Conservation (phyloP, 306 rosid species). For the Trichosanthes truncata region DNA sequence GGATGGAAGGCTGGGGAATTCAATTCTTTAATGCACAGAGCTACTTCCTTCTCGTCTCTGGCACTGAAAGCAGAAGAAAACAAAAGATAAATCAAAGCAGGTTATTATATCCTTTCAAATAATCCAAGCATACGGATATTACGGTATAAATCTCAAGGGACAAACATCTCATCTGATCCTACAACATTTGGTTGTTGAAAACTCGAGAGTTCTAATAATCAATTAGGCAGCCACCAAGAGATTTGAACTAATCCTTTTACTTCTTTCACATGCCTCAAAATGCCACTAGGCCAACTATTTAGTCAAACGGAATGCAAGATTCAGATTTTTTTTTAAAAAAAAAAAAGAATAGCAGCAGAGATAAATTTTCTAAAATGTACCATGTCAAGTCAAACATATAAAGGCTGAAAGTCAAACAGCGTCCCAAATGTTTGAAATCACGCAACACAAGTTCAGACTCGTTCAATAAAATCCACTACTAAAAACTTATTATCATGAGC, state of each 20-base stretch:
- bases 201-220: neutral
- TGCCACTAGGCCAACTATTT: neutral
- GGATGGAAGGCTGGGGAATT: constrained; percentile 77
- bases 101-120: neutral
- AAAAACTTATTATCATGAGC: neutral
- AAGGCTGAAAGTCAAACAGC: neutral
- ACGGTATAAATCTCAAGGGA: neutral
- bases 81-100: neutral
- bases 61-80: constrained; percentile 46
- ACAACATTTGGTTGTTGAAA: neutral
- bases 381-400: neutral
- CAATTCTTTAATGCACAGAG: constrained; percentile 57
- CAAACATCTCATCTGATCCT: neutral
- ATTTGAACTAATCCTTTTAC: neutral
- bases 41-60: constrained; percentile 65
- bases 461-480: neutral
- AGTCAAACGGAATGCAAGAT: neutral
- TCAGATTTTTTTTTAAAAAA: neutral
- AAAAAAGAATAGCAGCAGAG: neutral
- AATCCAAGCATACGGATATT: neutral
- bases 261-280: neutral
- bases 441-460: neutral
- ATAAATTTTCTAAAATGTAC: neutral
- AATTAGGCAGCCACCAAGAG: neutral
- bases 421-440: neutral